Conservation (phyloP, 305 asterid species). For the Coffea humblotiana region DNA sequence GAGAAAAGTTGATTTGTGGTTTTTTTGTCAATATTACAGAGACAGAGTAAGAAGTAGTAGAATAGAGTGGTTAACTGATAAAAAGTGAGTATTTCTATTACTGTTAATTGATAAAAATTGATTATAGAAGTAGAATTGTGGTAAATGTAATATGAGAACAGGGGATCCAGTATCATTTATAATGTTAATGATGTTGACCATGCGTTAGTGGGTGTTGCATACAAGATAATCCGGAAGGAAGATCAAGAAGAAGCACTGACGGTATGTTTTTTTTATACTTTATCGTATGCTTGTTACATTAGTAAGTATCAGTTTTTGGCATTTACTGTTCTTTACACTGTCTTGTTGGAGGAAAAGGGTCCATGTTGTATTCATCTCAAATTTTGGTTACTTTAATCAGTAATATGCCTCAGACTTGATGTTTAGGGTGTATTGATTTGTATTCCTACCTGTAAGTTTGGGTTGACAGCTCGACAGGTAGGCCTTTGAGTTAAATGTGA, state of each 20-base stretch:
- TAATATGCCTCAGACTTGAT: neutral
- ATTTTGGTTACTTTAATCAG: neutral
- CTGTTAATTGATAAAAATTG: too few species aligned
- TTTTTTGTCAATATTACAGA: too few species aligned
- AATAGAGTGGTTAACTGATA: too few species aligned
- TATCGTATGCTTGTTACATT: neutral
- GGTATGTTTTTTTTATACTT: constrained; percentile 1
- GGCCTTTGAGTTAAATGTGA: neutral
- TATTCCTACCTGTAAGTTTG: neutral
- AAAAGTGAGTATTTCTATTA: too few species aligned
- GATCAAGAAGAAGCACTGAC: constrained; percentile 70
- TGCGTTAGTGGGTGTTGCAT: constrained; percentile 88
- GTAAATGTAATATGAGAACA: too few species aligned
- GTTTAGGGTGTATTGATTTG: neutral
- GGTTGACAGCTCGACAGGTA: neutral
- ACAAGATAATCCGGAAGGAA: constrained; percentile 65
- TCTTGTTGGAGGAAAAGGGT: neutral
- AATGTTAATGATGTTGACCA: neutral
- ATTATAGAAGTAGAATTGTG: too few species aligned
- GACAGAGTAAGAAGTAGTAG: too few species aligned
- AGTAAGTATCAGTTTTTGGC: too few species aligned
- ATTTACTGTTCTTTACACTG: too few species aligned
- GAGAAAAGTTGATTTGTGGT: too few species aligned
- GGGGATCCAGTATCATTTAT: neutral
- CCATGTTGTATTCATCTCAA: neutral